Evolutionary conservation across 2,329 filamentous ascomycete species (phyloP).

Genomic region (Diaporthe vexans): DNA sequence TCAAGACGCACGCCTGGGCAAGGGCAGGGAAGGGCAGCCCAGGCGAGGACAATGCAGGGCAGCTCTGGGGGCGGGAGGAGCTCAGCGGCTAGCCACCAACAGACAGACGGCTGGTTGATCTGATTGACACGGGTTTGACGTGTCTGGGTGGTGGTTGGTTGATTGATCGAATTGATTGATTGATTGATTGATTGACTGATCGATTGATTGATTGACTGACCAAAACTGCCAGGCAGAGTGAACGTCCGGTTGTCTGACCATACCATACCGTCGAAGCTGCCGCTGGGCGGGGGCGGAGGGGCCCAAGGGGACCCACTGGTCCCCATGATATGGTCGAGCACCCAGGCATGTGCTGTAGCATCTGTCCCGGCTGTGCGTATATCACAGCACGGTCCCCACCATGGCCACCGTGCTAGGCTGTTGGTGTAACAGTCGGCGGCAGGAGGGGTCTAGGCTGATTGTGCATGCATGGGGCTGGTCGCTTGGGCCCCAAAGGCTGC

Average conservation of each 20-base stretch:
- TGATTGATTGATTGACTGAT: background rate
- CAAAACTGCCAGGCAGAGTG: background rate
- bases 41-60: slow-evolving; percentile 3
- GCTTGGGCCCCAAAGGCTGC: background rate
- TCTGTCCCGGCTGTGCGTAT: slow-evolving; percentile 9
- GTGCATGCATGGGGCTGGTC: slow-evolving; percentile 12
- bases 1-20: slow-evolving; percentile 1
- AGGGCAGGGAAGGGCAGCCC: background rate
- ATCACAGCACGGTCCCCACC: slow-evolving; percentile 8
- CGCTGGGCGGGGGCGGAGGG: background rate
- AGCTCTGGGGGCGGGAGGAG: background rate
- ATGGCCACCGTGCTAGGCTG: background rate
- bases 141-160: background rate
- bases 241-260: background rate
- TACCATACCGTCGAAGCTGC: background rate
- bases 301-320: background rate
- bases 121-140: too few species aligned
- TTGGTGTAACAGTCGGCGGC: slow-evolving; percentile 16
- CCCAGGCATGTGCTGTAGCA: background rate
- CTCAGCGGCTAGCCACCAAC: slow-evolving; percentile 5
- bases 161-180: background rate
- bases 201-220: background rate
- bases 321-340: background rate
- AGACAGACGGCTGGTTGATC: background rate
- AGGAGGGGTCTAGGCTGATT: background rate